phyloP scores from a whole-genome alignment of 129 eudicot species.

The Oenanthe sinensis region DNA sequence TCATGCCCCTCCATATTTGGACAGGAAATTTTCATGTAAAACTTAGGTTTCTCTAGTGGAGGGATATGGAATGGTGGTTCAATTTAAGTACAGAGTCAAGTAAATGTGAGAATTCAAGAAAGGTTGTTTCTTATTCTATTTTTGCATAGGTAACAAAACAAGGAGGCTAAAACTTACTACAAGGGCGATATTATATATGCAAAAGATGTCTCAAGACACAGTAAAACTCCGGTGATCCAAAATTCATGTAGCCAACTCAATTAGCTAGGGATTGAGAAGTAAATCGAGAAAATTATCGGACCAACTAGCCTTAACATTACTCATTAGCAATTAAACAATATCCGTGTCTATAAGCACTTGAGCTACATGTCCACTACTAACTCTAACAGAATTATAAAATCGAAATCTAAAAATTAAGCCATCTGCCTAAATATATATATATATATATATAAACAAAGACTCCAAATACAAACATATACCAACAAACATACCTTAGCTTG shows the following conservation, averaged over 20 bases:
- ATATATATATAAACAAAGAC: not conserved
- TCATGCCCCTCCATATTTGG: not conserved
- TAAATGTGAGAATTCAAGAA: not conserved
- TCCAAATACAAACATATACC: not conserved
- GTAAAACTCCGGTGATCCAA: not conserved
- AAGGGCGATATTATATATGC: not conserved
- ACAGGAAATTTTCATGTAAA: not conserved
- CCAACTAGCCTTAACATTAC: not conserved
- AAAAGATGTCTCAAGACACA: not conserved
- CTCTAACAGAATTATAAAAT: not conserved
- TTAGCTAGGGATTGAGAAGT: not conserved
- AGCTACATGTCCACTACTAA: not conserved
- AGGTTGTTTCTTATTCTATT: not conserved
- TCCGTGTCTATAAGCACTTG: not conserved
- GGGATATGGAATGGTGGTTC: not conserved
- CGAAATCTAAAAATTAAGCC: not conserved
- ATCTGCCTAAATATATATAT: not conserved
- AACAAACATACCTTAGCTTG: conserved; percentile 37
- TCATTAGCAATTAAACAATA: too few species aligned
- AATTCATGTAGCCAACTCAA: not conserved
- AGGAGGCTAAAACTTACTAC: not conserved
- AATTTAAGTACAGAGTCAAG: not conserved
- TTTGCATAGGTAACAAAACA: not conserved
- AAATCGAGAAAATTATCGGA: too few species aligned
- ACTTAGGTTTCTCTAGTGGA: not conserved